Base-by-base conservation (phyloP, 2,329 filamentous ascomycete species). In the Penicillium sp. region DNA sequence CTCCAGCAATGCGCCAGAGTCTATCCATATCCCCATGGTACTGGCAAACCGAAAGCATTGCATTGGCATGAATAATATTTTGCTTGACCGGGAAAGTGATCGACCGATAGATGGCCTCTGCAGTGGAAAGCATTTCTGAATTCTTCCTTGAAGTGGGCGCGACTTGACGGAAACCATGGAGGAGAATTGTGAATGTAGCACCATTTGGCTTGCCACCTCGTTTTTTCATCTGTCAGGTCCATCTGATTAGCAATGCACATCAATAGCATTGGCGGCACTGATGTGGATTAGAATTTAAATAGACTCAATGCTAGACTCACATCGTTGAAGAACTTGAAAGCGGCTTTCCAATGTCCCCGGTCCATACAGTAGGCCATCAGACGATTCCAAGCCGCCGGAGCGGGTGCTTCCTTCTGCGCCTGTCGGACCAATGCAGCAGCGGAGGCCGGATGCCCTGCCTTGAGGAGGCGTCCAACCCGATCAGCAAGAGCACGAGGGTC, bases 251-350 rank as follows among this genome's bases (percentile, higher is more conserved):
- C 42, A 10, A 17, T 22, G 18, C 18, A 22, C 9, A 9, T 22
- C 9, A 5, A 22, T 5, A 9, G 9, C 5, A 22, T 9, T 9
- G 18, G 9, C 5, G 18, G 5, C 9, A 5, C 18, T 22, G 5
- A 22, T n/a, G 28, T 11, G n/a, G 3, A 14, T 32, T 13, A 9
- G 17, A 11, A 31, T 18, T 26, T n/a, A n/a, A 32, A 26, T 31
- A 10, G 30, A 31, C 20, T 22, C 2, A 18, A 10, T 9, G 30
- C 22, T 7, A 22, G 15, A 53, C 71, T 46, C 62, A 85, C 84
- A 62, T 96, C 90, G 62, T 95, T 95, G 68, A 80, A 95, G n/a
- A 87, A 70, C 65, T 84, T 88, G 40, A 94, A 66, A 12, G 85
- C 89, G 13, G 71, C 67, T 42, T 73, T 72, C 22, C 87, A 62